A percentile compares a stretch with the other conserved stretches of the same genome.
phyloP scores from a whole-genome alignment of 108 stramenopile species.

The Conticribra weissflogii region DNA sequence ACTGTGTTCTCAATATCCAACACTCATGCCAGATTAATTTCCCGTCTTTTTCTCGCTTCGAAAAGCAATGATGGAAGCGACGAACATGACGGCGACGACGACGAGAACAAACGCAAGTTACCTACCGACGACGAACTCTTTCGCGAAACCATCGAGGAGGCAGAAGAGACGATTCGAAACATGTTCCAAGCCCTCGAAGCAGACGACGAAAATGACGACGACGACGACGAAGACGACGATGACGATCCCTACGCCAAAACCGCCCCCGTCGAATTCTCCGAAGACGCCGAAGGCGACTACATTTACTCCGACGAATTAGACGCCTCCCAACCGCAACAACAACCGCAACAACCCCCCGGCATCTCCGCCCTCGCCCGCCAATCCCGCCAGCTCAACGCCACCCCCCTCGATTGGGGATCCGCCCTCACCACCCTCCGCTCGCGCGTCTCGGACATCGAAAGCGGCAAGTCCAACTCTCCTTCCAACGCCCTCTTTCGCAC shows the following conservation, averaged over 20 bases:
- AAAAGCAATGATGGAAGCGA: background rate
- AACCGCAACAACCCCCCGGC: background rate
- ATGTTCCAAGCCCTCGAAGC: conserved; percentile 20
- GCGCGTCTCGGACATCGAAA: conserved; percentile 72
- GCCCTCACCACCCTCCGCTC: conserved; percentile 65
- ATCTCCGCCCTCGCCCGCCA: conserved; percentile 29
- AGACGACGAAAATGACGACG: conserved; percentile 59
- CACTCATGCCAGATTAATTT: too few species aligned
- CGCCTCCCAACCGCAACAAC: background rate
- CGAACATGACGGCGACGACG: conserved; percentile 13
- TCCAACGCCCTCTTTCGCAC: conserved; percentile 77
- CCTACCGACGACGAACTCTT: conserved; percentile 37
- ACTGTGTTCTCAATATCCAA: too few species aligned
- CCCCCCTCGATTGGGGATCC: conserved; percentile 78
- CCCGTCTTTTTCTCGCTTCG: background rate
- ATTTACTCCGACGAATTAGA: background rate
- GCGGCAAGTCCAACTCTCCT: conserved; percentile 61
- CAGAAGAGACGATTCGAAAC: conserved; percentile 13
- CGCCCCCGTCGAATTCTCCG: conserved; percentile 64
- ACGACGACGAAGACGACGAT: conserved; percentile 59
- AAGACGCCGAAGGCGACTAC: background rate
- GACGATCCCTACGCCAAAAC: conserved; percentile 50
- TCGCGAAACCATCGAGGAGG: conserved; percentile 11
- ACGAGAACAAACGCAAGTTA: conserved; percentile 14
- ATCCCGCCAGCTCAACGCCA: conserved; percentile 21